Evolutionary conservation across 2,329 filamentous ascomycete genomes (phyloP).

Genomic region (Verticillium zaregamsianum): DNA sequence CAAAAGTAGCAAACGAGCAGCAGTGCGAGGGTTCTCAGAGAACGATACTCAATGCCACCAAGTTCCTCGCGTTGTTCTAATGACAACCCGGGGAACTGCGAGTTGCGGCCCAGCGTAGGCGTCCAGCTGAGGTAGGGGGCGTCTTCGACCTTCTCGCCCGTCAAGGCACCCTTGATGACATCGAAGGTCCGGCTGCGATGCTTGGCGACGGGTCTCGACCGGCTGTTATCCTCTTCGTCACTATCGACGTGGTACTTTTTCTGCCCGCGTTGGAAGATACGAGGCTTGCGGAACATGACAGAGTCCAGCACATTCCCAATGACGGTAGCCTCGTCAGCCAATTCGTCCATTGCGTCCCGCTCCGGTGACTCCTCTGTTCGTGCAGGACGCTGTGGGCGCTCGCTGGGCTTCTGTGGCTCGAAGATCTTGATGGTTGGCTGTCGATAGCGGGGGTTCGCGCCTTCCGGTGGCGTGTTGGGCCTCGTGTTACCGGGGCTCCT

Average conservation of each 20-base stretch:
- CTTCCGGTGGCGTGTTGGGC: conserved; percentile 15
- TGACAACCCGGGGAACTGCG: conserved; percentile 81
- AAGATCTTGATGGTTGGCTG: conserved; percentile 63
- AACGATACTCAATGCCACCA: conserved; percentile 93
- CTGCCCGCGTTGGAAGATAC: conserved; percentile 31
- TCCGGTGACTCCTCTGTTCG: conserved; percentile 9
- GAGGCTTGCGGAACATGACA: conserved; percentile 40
- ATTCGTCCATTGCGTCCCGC: conserved; percentile 26
- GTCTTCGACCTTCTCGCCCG: conserved; percentile 40
- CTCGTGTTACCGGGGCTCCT: conserved; percentile 17
- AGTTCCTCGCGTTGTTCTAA: conserved; percentile 92
- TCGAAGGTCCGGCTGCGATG: conserved; percentile 47
- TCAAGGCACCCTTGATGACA: conserved; percentile 53
- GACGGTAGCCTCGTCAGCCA: conserved; percentile 38
- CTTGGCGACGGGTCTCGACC: conserved; percentile 19
- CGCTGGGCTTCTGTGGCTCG: conserved; percentile 49
- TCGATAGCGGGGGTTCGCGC: conserved; percentile 5
- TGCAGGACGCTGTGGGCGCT: background rate
- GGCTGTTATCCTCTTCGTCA: conserved; percentile 14
- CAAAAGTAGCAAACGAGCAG: conserved; percentile 79
- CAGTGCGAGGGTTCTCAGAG: conserved; percentile 77
- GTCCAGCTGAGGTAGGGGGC: conserved; percentile 94
- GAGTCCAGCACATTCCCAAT: conserved; percentile 32
- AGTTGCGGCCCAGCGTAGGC: conserved; percentile 89
- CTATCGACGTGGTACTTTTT: conserved; percentile 33